phyloP scores from a whole-genome alignment of 2,329 filamentous ascomycete genomes.

The Cordyceps fumosorosea region DNA sequence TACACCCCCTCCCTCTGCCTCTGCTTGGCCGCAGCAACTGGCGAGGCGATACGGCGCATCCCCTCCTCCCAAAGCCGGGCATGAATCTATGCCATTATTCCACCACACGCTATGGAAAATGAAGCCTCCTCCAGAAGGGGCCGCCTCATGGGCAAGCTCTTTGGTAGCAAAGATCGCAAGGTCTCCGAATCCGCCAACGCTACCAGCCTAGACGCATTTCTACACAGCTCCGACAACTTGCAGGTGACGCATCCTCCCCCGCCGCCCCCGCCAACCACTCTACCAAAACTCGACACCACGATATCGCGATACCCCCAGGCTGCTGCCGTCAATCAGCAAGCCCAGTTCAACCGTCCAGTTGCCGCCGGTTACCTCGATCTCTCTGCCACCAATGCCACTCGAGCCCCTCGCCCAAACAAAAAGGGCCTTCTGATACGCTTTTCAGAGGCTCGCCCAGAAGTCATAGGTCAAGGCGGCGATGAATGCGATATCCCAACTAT shows the following conservation, averaged over 20 bases:
- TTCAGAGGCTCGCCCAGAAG: slow-evolving; percentile 61
- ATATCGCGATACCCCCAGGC: slow-evolving; percentile 52
- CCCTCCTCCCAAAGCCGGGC: slow-evolving; percentile 17
- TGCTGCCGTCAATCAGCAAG: slow-evolving; percentile 36
- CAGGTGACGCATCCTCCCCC: slow-evolving; percentile 46
- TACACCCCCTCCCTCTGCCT: slow-evolving; percentile 7
- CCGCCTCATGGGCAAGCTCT: slow-evolving; percentile 59
- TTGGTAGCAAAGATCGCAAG: slow-evolving; percentile 42
- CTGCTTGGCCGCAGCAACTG: slow-evolving; percentile 16
- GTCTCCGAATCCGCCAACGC: slow-evolving; percentile 28
- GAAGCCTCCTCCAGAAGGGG: slow-evolving; percentile 38
- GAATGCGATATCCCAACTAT: slow-evolving; percentile 62
- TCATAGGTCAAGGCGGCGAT: slow-evolving; percentile 90
- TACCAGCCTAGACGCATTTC: slow-evolving; percentile 51
- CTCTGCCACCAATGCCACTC: slow-evolving; percentile 37
- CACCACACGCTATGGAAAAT: slow-evolving; percentile 37
- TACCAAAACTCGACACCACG: slow-evolving; percentile 49
- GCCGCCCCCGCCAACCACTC: slow-evolving; percentile 29
- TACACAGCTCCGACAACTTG: slow-evolving; percentile 49
- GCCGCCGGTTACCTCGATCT: slow-evolving; percentile 30
- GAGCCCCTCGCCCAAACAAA: slow-evolving; percentile 42
- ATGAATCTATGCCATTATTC: slow-evolving; percentile 21
- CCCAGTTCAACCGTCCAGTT: slow-evolving; percentile 38
- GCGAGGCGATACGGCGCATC: slow-evolving; percentile 17
- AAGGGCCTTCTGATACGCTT: slow-evolving; percentile 73